Evolutionary conservation across 2,329 filamentous ascomycete genomes (phyloP).

Genomic region (Phoma sp.): DNA sequence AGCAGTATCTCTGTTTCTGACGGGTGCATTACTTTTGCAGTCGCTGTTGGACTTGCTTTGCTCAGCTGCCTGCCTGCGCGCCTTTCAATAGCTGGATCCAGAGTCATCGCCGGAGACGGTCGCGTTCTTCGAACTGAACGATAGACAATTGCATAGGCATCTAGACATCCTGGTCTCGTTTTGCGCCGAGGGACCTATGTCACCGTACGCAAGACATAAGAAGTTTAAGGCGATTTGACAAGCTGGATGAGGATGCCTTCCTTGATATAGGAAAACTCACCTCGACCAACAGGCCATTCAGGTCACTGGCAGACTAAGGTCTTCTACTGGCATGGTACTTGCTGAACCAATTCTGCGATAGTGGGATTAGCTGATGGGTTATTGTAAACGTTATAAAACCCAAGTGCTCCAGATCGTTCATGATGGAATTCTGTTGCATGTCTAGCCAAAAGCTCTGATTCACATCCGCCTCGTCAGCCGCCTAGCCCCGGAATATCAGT

Average conservation of each 20-base stretch:
- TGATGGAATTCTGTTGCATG: neutral
- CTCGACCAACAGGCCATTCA: neutral
- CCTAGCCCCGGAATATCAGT: neutral
- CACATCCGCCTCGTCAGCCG: conserved; percentile 1
- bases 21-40: neutral
- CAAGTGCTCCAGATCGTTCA: neutral
- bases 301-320: too few relatives aligned
- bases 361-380: neutral
- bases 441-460: conserved; percentile 1
- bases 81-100: neutral
- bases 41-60: neutral
- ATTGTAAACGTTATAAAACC: neutral
- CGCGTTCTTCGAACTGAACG: neutral
- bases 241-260: neutral
- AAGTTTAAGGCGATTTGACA: neutral
- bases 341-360: neutral
- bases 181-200: neutral
- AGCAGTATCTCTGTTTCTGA: neutral
- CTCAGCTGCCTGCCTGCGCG: neutral
- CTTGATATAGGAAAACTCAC: neutral
- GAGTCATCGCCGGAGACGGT: neutral
- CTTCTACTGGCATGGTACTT: neutral
- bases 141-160: neutral
- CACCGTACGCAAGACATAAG: neutral
- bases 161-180: neutral